These are phyloP conservation scores for Alternaria ethzedia DNA, from an alignment of 2,329 filamentous ascomycete genomes.

Conservation along the genomic window DNA sequence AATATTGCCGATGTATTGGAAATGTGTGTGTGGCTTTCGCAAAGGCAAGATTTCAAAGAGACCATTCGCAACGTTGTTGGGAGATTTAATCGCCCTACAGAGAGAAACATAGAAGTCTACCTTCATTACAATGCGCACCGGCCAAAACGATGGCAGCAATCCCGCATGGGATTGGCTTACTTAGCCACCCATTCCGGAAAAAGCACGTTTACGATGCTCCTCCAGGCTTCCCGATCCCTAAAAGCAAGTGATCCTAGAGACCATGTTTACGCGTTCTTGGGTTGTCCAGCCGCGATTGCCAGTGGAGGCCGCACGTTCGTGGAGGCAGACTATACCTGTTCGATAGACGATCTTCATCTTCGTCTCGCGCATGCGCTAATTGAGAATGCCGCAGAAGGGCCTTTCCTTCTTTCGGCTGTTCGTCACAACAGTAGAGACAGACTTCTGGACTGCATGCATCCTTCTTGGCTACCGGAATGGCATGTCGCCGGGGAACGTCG, in stretches of 20 bases:
- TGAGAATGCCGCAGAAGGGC: not conserved
- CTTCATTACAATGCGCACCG: fast-evolving
- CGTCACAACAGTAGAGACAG: fast-evolving
- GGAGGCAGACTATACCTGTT: not conserved
- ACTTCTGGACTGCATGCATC: fast-evolving
- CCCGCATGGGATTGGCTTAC: fast-evolving
- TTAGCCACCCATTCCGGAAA: no score
- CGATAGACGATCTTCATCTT: not conserved
- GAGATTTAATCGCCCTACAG: no score
- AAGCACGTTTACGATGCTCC: no score
- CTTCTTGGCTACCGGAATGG: not conserved
- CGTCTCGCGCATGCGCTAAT: not conserved
- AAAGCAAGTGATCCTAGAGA: not conserved
- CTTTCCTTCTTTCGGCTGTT: fast-evolving
- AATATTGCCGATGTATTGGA: not conserved
- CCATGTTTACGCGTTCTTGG: not conserved
- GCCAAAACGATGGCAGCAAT: not conserved
- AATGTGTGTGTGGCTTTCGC: not conserved
- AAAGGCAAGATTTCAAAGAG: fast-evolving
- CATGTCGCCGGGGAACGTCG: fast-evolving
- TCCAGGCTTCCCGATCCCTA: fast-evolving
- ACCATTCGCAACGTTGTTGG: not conserved
- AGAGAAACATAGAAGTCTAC: no score
- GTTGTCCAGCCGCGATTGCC: not conserved
- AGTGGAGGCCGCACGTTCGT: not conserved